Evolutionary conservation across 2,329 filamentous ascomycete genomes (phyloP).

Genomic region (Onygenales sp.): DNA sequence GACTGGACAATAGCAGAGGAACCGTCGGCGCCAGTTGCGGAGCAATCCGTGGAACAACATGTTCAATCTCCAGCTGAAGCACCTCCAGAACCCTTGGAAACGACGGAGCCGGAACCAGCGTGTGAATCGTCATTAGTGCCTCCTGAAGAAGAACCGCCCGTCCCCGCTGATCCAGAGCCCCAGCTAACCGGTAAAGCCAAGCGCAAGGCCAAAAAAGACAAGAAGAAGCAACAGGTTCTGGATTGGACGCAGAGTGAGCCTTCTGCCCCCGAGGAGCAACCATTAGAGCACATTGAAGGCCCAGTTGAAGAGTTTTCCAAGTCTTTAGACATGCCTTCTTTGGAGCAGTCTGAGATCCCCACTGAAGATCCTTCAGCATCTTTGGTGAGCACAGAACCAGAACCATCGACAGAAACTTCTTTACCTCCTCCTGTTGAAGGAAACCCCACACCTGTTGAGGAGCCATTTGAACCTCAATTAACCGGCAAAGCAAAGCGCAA

Average conservation of each 20-base stretch:
- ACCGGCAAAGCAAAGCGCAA: constrained; percentile 35
- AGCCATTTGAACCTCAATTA: neutral
- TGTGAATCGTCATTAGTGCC: too few relatives aligned
- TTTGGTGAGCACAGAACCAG: too few relatives aligned
- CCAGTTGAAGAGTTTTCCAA: neutral
- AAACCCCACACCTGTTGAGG: too few relatives aligned
- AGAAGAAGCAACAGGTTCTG: constrained; percentile 20
- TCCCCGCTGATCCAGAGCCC: too few relatives aligned
- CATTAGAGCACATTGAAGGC: neutral
- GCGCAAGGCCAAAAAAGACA: constrained; percentile 42
- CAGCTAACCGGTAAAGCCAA: constrained; percentile 25
- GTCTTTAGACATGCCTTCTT: too few relatives aligned
- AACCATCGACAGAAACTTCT: too few relatives aligned
- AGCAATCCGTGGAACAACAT: neutral
- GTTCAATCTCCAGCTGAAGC: neutral
- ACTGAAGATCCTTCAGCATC: too few relatives aligned
- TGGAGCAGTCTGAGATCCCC: too few relatives aligned
- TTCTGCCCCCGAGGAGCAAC: neutral
- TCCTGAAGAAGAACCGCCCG: too few relatives aligned
- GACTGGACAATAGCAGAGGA: neutral
- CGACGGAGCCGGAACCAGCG: too few relatives aligned
- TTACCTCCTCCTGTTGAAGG: too few relatives aligned
- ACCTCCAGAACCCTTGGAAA: neutral
- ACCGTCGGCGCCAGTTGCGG: neutral
- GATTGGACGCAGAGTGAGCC: constrained; percentile 1